Conservation (phyloP, 306 rosid genomes). For the Canavalia gladiata region DNA sequence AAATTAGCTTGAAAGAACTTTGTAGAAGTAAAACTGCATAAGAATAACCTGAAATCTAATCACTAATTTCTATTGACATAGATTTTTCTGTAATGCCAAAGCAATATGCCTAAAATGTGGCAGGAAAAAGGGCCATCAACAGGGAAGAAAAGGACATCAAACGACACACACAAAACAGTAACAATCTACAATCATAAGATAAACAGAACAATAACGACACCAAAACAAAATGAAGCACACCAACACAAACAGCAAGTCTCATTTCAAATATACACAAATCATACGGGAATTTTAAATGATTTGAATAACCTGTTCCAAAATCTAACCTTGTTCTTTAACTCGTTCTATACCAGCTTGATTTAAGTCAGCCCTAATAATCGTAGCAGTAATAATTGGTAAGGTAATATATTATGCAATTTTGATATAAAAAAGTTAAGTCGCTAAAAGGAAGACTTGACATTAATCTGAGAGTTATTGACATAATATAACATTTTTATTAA, state of each 20-base stretch:
- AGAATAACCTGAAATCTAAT: slow-evolving; percentile 17
- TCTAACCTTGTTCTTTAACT: not conserved
- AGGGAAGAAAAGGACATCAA: slow-evolving; percentile 17
- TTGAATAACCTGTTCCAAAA: slow-evolving; percentile 6
- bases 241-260: slow-evolving; percentile 9
- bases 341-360: not conserved
- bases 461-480: not conserved
- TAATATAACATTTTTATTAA: not conserved
- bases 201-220: slow-evolving; percentile 10
- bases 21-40: not conserved
- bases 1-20: slow-evolving; percentile 19
- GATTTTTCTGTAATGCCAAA: not conserved
- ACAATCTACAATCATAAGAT: slow-evolving; percentile 16
- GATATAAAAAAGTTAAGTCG: not conserved
- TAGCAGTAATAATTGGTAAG: not conserved
- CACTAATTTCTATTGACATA: not conserved
- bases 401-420: not conserved
- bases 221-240: not conserved
- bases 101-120: slow-evolving; percentile 13
- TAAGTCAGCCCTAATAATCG: not conserved
- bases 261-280: slow-evolving; percentile 19
- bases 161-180: slow-evolving; percentile 31
- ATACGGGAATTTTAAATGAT: not conserved
- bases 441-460: not conserved
- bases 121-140: not conserved